Evolutionary conservation across 805 yeast species (phyloP), one percentile per base, ranked within the genome.

Genomic region (Diddensiella santjacobensis): DNA sequence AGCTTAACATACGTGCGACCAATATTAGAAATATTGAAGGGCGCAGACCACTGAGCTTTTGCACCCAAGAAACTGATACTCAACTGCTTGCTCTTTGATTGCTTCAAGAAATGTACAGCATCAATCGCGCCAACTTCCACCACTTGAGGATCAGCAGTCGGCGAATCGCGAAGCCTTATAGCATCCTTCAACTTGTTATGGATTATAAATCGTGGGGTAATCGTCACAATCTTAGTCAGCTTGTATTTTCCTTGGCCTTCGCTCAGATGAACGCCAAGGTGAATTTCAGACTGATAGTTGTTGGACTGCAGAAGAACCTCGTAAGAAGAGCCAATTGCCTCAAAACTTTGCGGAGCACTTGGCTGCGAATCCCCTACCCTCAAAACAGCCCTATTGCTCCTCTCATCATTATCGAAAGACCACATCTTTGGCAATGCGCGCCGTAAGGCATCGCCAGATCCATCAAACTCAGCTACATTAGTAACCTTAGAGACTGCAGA

Each of bases 211-310:
- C 99, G 72, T 2, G 99, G 99, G 0, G 90, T 72, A 22, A 93
- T 67, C 1, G 85, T 80, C 2, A 93, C 79, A 26, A 90, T 81
- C 59, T 87, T 88, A 0, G 95, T 78, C 52, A 85, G 62, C 46
- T 79, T 75, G 64, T 86, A 91, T 51, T 81, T 81, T 2, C 97
- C 98, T 53, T 80, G 81, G 17, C 98, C 99, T 56, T 89, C 97
- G 0, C 75, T 65, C 4, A 64, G 51, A 23, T 78, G 72, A 22
- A 90, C 66, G 11, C 98, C 98, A 10, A 90, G 68, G 59, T 84
- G 81, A 51, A 80, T 78, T 58, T 89, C 96, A 2, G 61, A 53
- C 39, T 60, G 62, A 13, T 58, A 50, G 24, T 62, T 60, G 19
- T 40, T 52, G 2, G 72, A 58, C 8, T 63, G 57, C 46, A 81